Percentiles rank a stretch among this genome's conserved stretches.
Evolutionary conservation across 441 rosid genomes (phyloP).

Genomic region (Corymbia citriodora): DNA sequence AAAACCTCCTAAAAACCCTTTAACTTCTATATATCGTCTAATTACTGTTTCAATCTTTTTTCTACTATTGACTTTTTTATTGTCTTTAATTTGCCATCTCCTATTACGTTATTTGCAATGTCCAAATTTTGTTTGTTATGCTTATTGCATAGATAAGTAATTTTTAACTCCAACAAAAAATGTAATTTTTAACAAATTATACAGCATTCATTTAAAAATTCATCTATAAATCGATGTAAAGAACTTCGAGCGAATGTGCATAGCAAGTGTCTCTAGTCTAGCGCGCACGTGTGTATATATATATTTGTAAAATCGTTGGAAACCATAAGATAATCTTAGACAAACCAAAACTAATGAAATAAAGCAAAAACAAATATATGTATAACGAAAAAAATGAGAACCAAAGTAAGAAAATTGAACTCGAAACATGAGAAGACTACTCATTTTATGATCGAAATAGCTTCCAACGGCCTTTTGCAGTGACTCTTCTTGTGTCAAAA

Average conservation of each 20-base stretch:
- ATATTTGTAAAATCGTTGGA: neutral
- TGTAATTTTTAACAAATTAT: neutral
- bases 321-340: neutral
- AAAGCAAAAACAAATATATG: neutral
- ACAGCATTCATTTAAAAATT: neutral
- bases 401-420: neutral
- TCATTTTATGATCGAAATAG: neutral
- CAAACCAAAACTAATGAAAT: neutral
- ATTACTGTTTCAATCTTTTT: neutral
- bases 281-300: too few species aligned
- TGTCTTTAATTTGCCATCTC: neutral
- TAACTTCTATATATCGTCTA: neutral
- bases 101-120: neutral
- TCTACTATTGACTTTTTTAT: neutral
- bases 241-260: too few species aligned
- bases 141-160: neutral
- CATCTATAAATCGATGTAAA: too few species aligned
- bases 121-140: neutral
- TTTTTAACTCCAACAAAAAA: too few species aligned
- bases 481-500: neutral
- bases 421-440: neutral
- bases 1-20: too few species aligned
- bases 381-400: neutral
- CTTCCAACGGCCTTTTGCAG: neutral
- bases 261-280: too few species aligned